Evolutionary conservation across 2,329 filamentous ascomycete species (phyloP).

Genomic region (Fusarium sulawesiense): DNA sequence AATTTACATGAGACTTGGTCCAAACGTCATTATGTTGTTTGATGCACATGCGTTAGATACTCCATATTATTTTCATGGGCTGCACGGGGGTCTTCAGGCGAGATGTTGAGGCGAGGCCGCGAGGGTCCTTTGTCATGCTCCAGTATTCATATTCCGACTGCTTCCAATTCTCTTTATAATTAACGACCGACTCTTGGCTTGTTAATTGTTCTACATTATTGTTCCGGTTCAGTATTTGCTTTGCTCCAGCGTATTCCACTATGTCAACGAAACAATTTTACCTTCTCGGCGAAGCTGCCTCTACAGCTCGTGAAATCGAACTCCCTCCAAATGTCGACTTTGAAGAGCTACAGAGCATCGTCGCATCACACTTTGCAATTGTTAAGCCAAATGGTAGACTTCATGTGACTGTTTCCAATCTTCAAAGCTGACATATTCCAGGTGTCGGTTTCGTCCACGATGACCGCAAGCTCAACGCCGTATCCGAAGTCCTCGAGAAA

Average conservation of each 20-base stretch:
- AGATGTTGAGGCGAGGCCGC: not conserved
- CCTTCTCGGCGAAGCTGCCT: not conserved
- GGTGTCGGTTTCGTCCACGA: slow-evolving; percentile 50
- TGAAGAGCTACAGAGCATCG: slow-evolving; percentile 8
- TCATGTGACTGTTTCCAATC: no score
- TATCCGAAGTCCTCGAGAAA: slow-evolving; percentile 51
- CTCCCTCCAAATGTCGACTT: not conserved
- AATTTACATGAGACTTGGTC: not conserved
- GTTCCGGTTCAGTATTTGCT: rapidly evolving
- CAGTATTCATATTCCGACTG: not conserved
- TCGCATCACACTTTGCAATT: slow-evolving; percentile 51
- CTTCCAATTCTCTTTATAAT: not conserved
- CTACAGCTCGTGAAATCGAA: not conserved
- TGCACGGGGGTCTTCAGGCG: not conserved
- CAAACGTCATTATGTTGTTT: slow-evolving; percentile 2
- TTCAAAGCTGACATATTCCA: no score
- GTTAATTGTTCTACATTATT: not conserved
- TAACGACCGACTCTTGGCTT: not conserved
- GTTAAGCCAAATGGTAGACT: slow-evolving; percentile 54
- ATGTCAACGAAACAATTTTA: slow-evolving; percentile 17
- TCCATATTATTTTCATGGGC: not conserved
- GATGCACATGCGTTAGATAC: not conserved
- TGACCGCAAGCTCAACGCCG: slow-evolving; percentile 40
- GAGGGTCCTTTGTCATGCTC: not conserved
- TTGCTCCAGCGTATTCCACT: not conserved